A percentile compares a stretch with the other conserved stretches of the same genome.
Conservation (phyloP, 2,329 filamentous ascomycete genomes). For the Stemphylium lycopersici region DNA sequence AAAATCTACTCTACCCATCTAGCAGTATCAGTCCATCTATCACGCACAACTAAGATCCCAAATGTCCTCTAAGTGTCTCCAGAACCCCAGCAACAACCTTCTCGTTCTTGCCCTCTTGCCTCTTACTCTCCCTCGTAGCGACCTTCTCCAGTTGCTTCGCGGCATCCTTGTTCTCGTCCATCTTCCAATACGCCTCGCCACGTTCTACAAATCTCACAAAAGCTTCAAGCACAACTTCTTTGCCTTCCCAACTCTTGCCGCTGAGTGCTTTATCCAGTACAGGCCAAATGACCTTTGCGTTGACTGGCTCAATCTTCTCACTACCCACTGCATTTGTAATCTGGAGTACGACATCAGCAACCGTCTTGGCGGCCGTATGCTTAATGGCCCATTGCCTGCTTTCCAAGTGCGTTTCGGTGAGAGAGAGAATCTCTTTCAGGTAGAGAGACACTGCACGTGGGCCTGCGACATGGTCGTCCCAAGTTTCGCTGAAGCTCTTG, state of each 20-base stretch:
- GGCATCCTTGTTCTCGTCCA: slow-evolving; percentile 61
- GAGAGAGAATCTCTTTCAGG: slow-evolving; percentile 76
- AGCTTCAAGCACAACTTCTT: slow-evolving; percentile 81
- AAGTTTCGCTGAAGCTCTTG: slow-evolving; percentile 82
- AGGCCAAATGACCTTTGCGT: slow-evolving; percentile 76
- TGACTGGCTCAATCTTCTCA: slow-evolving; percentile 64
- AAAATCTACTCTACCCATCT: no score
- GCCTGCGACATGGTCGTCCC: slow-evolving; percentile 89
- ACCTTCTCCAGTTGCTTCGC: slow-evolving; percentile 72
- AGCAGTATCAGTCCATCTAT: no score
- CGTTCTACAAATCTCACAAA: slow-evolving; percentile 79
- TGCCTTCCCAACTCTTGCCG: slow-evolving; percentile 91
- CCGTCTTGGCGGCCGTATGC: slow-evolving; percentile 81
- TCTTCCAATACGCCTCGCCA: slow-evolving; percentile 63
- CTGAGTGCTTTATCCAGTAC: slow-evolving; percentile 79
- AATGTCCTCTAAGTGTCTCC: slow-evolving; percentile 21
- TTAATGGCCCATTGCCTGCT: slow-evolving; percentile 89
- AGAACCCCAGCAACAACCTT: slow-evolving; percentile 28
- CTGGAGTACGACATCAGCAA: slow-evolving; percentile 74
- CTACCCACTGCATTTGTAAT: slow-evolving; percentile 63
- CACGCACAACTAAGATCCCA: slow-evolving; percentile 5
- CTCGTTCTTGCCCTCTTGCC: slow-evolving; percentile 81
- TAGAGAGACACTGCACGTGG: slow-evolving; percentile 82
- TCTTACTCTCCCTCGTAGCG: slow-evolving; percentile 81
- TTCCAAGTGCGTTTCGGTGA: slow-evolving; percentile 72